Base-by-base conservation (phyloP, 1,139 yeast species). In the Yamadazyma dushanensis region DNA sequence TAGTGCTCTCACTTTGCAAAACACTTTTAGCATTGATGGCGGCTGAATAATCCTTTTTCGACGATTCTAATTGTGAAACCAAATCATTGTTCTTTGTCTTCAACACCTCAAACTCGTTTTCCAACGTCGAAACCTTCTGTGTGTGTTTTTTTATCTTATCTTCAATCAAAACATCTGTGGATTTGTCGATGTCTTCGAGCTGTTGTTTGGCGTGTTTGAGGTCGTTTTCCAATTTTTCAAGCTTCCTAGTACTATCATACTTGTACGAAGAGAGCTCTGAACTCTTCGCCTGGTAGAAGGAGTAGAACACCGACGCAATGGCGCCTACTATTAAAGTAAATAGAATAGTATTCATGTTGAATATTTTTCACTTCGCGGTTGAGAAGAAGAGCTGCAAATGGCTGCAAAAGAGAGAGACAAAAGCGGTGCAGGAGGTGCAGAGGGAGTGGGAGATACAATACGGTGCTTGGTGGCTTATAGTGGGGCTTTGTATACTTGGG, bases 271-370 rank as follows among this genome's bases (percentile, higher is more conserved):
- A 51, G 24, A 49, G 44, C 34, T 62, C 63, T 4, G 48, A 43
- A 9, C 47, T 44, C 39, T 59, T 62, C 24, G 52, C 38, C 36
- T 56, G 57, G 43, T 53, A 57, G 35, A 61, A 41, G 34, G 36
- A 32, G 23, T 22, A 26, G 26, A 28, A 21, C 14, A 32, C 7
- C 10, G 27, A 25, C 27, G 27, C 27, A 15, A 25, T 25, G 18
- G 27, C 18, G 11, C 15, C 27, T 13, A 25, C 16, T n/a, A 25
- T 14, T 4, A 25, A 8, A 5, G 27, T 25, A 15, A 25, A 25
- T 25, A 25, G 27, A 13, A 25, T 18, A 3, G 27, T 15, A 25
- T 25, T 25, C 27, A 25, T 25, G 14, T 25, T 25, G 9, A 11
- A 14, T 15, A 15, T 11, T 25, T 25, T 25, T 25, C 14, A 25